Percentiles rank a stretch among this genome's conserved stretches.
These are phyloP conservation scores for Aspergillus sp. DNA, from an alignment of 2,329 filamentous ascomycete species.

Conservation along the genomic window DNA sequence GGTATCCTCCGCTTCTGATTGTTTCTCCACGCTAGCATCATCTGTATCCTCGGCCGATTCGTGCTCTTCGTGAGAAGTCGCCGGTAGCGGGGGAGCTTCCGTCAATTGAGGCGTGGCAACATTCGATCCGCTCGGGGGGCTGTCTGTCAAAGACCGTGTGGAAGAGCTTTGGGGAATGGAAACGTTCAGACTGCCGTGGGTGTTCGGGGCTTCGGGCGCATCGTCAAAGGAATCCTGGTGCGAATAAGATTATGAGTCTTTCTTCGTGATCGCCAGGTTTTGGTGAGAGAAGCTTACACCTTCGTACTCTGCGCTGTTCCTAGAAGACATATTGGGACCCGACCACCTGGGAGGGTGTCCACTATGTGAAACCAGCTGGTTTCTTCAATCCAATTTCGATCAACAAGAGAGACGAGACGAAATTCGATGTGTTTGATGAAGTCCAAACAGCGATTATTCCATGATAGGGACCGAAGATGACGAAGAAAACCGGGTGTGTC, in stretches of 20 bases:
- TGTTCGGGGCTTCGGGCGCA: slow-evolving; percentile 56
- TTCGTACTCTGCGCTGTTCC: slow-evolving; percentile 47
- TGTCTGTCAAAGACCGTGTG: slow-evolving; percentile 62
- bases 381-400: slow-evolving; percentile 10
- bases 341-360: slow-evolving; percentile 19
- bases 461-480: slow-evolving; percentile 19
- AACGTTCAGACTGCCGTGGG: slow-evolving; percentile 31
- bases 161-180: slow-evolving; percentile 48
- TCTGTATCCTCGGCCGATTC: slow-evolving; percentile 24
- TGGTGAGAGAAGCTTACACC: slow-evolving; percentile 35
- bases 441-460: slow-evolving; percentile 17
- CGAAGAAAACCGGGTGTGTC: slow-evolving; percentile 6
- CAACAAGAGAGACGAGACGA: slow-evolving; percentile 7
- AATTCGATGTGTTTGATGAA: not conserved
- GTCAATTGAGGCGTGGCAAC: slow-evolving; percentile 39
- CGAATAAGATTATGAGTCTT: slow-evolving; percentile 12
- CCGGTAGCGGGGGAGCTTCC: slow-evolving; percentile 34
- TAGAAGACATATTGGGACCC: slow-evolving; percentile 34
- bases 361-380: slow-evolving; percentile 6
- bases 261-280: slow-evolving; percentile 8
- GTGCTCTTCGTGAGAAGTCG: slow-evolving; percentile 29
- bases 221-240: slow-evolving; percentile 79
- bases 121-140: slow-evolving; percentile 42
- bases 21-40: slow-evolving; percentile 29
- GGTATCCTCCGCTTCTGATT: slow-evolving; percentile 36